Base-by-base conservation (phyloP, 768 basidiomycete species). In the Boletus sensibilis region DNA sequence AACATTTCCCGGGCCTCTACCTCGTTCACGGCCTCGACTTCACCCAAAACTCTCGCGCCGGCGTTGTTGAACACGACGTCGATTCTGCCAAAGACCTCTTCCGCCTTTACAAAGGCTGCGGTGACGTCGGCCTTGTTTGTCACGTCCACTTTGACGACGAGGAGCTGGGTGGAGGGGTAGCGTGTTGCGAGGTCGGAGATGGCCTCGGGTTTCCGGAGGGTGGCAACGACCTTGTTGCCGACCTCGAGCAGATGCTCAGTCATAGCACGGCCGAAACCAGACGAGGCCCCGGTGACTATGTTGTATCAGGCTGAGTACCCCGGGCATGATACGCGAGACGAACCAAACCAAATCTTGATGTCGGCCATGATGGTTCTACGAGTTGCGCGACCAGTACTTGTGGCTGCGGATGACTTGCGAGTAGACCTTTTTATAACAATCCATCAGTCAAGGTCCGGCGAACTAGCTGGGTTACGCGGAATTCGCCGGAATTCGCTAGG, bases 361-460 rank as follows among this genome's bases (percentile, higher is more conserved):
- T 67, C 59, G 3, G 29, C 33, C 13, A 50, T 54, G 20, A 59
- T 54, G 27, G 64, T 35, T 34, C 33, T 18, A 25, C 6, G 10
- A 16, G 10, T 12, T 6, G 16, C 10, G 23, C 5, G 47, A 18
- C 5, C 40, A 21, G 40, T 41, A 13, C 20, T 14, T 23, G 44
- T 31, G 12, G 7, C 48, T 25, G 23, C 4, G 35, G 23, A 27
- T 35, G 34, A 6, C 23, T 37, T 40, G 25, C 18, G 12, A 45
- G 25, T n/a, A n/a, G 23, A 23, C 10, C 14, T 18, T 27, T 27
- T 25, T 20, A 16, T 14, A 14, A 14, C 12, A 10, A 42, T 25
- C 18, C 13, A 10, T 46, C n/a, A 8, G 29, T 21, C n/a, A 13
- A n/a, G 23, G 35, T 40, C 7, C 16, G 12, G 12, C 35, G 25